Base-by-base conservation (phyloP, 2,329 filamentous ascomycete species). In the Nigrospora sphaerica region DNA sequence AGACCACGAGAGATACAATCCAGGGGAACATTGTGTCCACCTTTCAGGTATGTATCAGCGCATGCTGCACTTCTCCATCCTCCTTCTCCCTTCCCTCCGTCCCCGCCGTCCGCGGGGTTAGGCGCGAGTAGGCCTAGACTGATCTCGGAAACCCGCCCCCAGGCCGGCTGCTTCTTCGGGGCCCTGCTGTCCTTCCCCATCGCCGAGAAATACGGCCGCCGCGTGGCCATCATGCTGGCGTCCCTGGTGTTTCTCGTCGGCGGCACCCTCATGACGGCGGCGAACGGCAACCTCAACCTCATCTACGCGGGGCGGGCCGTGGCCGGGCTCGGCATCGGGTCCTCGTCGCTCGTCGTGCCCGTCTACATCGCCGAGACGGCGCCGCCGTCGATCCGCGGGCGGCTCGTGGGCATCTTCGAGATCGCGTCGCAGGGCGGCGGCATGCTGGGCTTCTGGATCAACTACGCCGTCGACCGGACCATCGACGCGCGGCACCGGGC, bases 281-380 rank as follows among this genome's bases (percentile, higher is more conserved):
- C 70, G 18, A 41, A 32, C 17, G 46, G 46, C 31, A 40, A 74
- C 42, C 62, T 80, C 16, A 64, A 68, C 12, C 78, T 80, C 69
- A 74, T 82, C 39, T 68, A 81, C 2, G 69, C 74, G 9, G 78
- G 77, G 0, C 71, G 78, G 4, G 74, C 75, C 50, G 58, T 77
- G 36, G 70, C 68, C 14, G 74, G 75, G 1, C 70, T 72, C 57
- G 74, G 73, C 9, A 67, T 78, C 35, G 75, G 74, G 7, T 53
- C 73, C 10, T 62, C 74, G 38, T 70, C 68, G 10, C 74, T 76
- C 60, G 69, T 72, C 23, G 73, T 81, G 3, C 78, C 77, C 2
- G 70, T 81, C 34, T 81, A 81, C 57, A 74, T 80, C 39, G 73
- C 76, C 1, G 78, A 81, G 57, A 74, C 72, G 54, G 73, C 77